Percentiles rank a stretch among this genome's conserved stretches.
Conservation (phyloP, 148 eudicot species). For the Fagopyrum esculentum region DNA sequence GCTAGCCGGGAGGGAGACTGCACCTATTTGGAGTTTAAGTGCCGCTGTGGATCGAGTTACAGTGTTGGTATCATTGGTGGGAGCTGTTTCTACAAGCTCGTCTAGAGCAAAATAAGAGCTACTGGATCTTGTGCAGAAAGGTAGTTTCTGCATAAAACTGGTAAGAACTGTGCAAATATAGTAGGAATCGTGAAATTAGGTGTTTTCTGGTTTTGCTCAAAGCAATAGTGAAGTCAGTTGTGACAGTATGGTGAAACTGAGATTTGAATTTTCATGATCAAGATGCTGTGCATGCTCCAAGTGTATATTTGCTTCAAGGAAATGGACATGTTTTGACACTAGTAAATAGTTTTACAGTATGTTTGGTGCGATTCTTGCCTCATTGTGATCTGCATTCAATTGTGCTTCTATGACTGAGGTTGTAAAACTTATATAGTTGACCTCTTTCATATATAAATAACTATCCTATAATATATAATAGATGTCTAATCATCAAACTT, state of each 20-base stretch:
- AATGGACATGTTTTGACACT: not conserved
- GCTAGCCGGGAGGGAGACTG: not conserved
- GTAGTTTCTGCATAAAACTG: not conserved
- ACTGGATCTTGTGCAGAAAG: not conserved
- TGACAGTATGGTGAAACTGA: not conserved
- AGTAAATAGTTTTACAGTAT: not conserved
- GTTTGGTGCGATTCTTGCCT: not conserved
- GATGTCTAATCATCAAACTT: too few relatives aligned
- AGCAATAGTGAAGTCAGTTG: too few relatives aligned
- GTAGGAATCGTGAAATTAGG: not conserved
- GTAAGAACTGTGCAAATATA: not conserved
- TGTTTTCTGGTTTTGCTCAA: too few relatives aligned
- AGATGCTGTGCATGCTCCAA: not conserved
- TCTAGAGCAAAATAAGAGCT: conserved; percentile 4
- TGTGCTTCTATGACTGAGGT: not conserved
- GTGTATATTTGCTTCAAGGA: not conserved
- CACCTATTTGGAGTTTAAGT: conserved; percentile 4
- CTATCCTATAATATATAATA: too few relatives aligned
- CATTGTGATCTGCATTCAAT: not conserved
- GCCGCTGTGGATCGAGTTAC: conserved; percentile 11
- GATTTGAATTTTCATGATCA: not conserved
- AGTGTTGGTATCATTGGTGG: not conserved
- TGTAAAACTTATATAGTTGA: too few relatives aligned
- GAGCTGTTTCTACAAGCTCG: conserved; percentile 7
- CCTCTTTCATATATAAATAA: too few relatives aligned